Conservation (phyloP, 1,139 yeast species). For the Zygosaccharomyces sapae region DNA sequence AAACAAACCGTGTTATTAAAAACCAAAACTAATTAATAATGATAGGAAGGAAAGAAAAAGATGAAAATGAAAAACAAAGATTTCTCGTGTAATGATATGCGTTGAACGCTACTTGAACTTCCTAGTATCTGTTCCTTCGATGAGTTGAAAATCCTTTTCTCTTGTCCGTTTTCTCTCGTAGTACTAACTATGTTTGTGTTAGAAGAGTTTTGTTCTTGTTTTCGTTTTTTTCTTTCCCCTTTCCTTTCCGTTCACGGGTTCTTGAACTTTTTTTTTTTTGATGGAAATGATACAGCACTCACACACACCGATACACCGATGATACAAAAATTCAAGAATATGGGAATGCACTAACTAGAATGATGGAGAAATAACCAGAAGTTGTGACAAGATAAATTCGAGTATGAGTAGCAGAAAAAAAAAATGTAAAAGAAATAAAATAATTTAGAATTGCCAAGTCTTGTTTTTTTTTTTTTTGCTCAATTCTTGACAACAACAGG, state of each 20-base stretch:
- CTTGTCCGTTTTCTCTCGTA: background rate
- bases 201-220: constrained; percentile 3
- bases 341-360: background rate
- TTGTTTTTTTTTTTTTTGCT: too few relatives aligned
- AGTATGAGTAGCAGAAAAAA: background rate
- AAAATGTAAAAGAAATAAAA: background rate
- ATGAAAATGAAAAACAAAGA: constrained; percentile 2
- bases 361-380: background rate
- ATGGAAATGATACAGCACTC: constrained; percentile 1
- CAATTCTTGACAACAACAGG: too few relatives aligned
- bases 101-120: constrained; percentile 1
- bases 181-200: constrained; percentile 4
- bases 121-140: constrained; percentile 3
- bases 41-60: background rate
- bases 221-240: constrained; percentile 4
- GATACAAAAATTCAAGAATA: background rate
- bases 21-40: constrained; percentile 1
- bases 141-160: background rate
- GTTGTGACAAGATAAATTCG: background rate
- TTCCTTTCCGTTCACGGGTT: constrained; percentile 6
- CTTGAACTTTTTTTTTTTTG: background rate
- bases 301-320: background rate
- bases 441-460: too few relatives aligned
- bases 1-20: constrained; percentile 5
- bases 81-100: constrained; percentile 4